Evolutionary conservation across 2,329 filamentous ascomycete species (phyloP), one percentile per base, ranked within the genome.

Genomic region (Epichloe hybrida): DNA sequence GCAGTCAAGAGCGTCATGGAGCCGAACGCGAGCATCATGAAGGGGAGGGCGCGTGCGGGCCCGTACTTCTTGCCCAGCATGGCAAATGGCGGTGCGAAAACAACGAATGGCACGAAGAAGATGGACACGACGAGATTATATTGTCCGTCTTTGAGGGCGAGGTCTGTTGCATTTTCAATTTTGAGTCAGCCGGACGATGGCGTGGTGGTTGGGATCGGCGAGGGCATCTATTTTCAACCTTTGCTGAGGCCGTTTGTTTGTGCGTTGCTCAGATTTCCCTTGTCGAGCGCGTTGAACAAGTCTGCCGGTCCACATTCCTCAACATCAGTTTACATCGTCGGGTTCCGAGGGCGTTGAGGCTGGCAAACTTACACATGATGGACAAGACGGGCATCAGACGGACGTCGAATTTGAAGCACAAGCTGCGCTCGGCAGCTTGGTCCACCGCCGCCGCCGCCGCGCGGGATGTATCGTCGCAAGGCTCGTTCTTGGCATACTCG

Each of bases 91-190:
- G 82, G 83, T 0, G 83, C 84, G 49, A 81, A 83, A 40, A 88
- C 61, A 49, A 88, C 84, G 61, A 84, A 88, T 0, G 85, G 85
- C 5, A 88, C 72, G 64, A 85, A 89, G 71, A 89, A 89, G 55
- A 89, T 80, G 56, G 74, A 78, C 40, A 89, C 66, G 45, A 87
- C 72, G 44, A 81, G 75, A 64, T 87, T 88, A 69, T 88, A 87
- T 63, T 86, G 75, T 58, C 79, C 74, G 3, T 61, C 52, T 50
- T 75, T 74, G 70, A 88, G 78, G 50, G 75, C 52, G 21, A 71
- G 63, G 48, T 70, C 67, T 73, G 60, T 21, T 15, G n/a, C n/a
- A n/a, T n/a, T n/a, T n/a, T 1, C 2, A n/a, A 5, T 36, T 35
- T 35, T 17, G 2, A 11, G 17, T 15, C 20, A 9, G 40, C 21